Percentiles rank a stretch among this genome's conserved stretches.
These are phyloP conservation scores for Cladophialophora bantiana DNA, from an alignment of 2,329 filamentous ascomycete species.

Conservation along the genomic window DNA sequence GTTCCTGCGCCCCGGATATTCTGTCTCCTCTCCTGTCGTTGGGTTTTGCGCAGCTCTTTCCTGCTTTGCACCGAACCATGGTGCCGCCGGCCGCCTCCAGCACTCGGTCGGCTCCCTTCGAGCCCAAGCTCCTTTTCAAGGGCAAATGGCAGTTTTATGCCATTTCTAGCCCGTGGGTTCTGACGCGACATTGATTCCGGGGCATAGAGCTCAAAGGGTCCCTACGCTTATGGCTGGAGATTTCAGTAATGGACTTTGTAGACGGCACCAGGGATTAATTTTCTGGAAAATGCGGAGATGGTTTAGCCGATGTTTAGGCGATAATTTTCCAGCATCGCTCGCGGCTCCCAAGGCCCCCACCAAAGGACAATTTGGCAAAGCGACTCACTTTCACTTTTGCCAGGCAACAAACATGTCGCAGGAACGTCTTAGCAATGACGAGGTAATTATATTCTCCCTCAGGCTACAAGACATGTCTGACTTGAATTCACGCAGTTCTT, in stretches of 20 bases:
- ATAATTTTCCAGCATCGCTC: neutral
- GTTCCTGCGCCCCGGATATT: conserved; percentile 28
- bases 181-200: conserved; percentile 28
- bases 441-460: conserved; percentile 44
- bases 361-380: neutral
- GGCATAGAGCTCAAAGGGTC: neutral
- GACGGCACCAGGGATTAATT: conserved; percentile 11
- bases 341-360: neutral
- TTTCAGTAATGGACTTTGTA: neutral
- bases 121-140: conserved; percentile 38
- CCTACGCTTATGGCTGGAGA: neutral
- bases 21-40: conserved; percentile 67
- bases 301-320: conserved; percentile 3
- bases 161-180: conserved; percentile 14
- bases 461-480: neutral
- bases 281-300: conserved; percentile 18
- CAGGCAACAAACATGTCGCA: conserved; percentile 25
- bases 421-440: conserved; percentile 50
- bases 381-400: neutral
- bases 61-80: conserved; percentile 48
- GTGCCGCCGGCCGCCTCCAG: conserved; percentile 36
- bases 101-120: conserved; percentile 41
- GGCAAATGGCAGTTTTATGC: conserved; percentile 37
- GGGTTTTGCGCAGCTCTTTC: conserved; percentile 72
- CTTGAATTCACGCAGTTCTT: conserved; percentile 49